Conservation (phyloP, 352 stramenopile species). For the Thraustochytrium sp. region DNA sequence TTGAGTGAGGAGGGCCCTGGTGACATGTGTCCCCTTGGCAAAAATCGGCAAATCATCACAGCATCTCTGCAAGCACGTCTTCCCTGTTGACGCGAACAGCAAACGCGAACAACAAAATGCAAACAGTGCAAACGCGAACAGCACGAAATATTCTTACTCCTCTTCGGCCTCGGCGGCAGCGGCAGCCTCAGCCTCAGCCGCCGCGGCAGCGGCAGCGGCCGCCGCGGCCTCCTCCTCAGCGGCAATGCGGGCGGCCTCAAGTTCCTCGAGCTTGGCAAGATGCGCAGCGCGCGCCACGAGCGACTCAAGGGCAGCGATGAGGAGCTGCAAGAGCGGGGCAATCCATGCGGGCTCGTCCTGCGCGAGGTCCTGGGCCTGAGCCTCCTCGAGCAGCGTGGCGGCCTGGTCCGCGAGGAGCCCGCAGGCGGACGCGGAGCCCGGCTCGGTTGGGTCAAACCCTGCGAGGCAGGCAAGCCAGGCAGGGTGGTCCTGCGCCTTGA, state of each 20-base stretch:
- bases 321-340: not conserved
- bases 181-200: not conserved
- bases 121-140: not conserved
- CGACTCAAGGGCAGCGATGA: not conserved
- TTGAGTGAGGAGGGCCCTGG: no score
- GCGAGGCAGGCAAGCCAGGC: not conserved
- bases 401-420: not conserved
- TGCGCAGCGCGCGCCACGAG: not conserved
- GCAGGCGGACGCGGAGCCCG: not conserved
- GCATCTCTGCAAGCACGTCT: no score
- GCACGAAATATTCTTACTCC: not conserved
- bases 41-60: no score
- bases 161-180: not conserved
- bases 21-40: no score
- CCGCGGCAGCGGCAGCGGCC: not conserved
- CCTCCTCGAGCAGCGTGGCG: constrained; percentile 3
- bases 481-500: not conserved
- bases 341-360: not conserved
- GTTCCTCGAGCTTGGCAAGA: not conserved
- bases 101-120: not conserved
- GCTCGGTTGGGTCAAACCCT: constrained; percentile 17
- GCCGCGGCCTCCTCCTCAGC: not conserved
- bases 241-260: not conserved
- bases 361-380: not conserved
- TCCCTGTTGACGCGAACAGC: no score